These are phyloP conservation scores for Fusarium kyushuense DNA, from an alignment of 2,329 filamentous ascomycete species.

Conservation along the genomic window DNA sequence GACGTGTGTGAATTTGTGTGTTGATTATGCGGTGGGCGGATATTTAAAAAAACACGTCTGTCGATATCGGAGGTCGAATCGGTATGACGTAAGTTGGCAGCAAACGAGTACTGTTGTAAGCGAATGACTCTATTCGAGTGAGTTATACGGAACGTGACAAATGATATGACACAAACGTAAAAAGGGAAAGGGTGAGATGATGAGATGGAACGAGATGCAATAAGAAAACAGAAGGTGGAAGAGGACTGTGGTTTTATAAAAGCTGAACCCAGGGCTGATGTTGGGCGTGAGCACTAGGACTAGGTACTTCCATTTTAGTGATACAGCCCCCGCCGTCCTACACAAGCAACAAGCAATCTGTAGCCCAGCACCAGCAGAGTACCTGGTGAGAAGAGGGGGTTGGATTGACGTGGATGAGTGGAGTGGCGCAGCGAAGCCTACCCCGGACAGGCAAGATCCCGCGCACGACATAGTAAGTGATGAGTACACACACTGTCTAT, in stretches of 20 bases:
- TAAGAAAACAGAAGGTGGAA: conserved; percentile 20
- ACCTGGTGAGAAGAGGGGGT: conserved; percentile 21
- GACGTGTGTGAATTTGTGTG: neutral
- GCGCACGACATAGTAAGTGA: neutral
- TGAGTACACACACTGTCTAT: neutral
- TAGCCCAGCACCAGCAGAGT: neutral
- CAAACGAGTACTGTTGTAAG: conserved; percentile 34
- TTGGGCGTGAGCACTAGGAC: conserved; percentile 34
- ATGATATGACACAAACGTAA: conserved; percentile 22
- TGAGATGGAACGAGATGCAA: conserved; percentile 19
- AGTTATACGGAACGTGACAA: conserved; percentile 14
- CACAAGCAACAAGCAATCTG: conserved; percentile 9
- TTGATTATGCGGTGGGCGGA: conserved; percentile 17
- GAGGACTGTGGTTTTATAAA: conserved; percentile 42
- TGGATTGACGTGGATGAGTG: conserved; percentile 39
- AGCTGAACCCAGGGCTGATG: conserved; percentile 26
- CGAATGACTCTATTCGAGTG: conserved; percentile 31
- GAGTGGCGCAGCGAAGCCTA: conserved; percentile 37
- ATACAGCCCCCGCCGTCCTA: conserved; percentile 3
- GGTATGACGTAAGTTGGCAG: conserved; percentile 43
- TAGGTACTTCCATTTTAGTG: conserved; percentile 14
- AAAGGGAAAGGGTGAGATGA: conserved; percentile 13
- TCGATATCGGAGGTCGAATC: conserved; percentile 31
- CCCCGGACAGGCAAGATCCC: conserved; percentile 24
- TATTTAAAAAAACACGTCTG: conserved; percentile 9